These are phyloP conservation scores for Stramenopiles sp. DNA, from an alignment of 352 stramenopile species.

Conservation along the genomic window DNA sequence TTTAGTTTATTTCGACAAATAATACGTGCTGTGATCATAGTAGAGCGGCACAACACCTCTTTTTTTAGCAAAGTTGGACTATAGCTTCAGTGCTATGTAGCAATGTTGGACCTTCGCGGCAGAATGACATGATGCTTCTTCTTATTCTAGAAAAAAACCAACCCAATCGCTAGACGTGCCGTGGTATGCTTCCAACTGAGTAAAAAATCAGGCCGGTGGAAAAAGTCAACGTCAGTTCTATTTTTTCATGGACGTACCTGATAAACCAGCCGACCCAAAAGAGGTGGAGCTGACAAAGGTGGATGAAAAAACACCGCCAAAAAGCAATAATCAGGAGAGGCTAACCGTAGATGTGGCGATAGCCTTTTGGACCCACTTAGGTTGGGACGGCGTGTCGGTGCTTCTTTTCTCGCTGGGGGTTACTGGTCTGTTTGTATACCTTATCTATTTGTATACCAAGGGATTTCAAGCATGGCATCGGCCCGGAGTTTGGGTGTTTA, in stretches of 20 bases:
- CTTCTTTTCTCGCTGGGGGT: slow-evolving; percentile 2
- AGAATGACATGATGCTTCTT: no score
- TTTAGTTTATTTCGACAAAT: no score
- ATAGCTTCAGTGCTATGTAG: no score
- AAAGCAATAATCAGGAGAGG: not conserved
- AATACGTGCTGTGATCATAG: no score
- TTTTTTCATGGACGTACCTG: not conserved
- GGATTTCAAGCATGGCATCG: slow-evolving; percentile 10
- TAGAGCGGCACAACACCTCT: no score
- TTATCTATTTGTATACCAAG: slow-evolving; percentile 13
- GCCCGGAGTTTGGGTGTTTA: not conserved
- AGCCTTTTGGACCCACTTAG: not conserved
- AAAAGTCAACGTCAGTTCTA: not conserved
- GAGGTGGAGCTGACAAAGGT: slow-evolving; percentile 1
- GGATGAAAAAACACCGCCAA: not conserved
- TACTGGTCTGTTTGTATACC: slow-evolving; percentile 3
- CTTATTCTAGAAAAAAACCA: no score
- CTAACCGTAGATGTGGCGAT: not conserved
- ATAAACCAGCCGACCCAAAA: not conserved
- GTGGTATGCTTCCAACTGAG: not conserved
- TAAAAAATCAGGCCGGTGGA: not conserved
- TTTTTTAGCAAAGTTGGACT: no score
- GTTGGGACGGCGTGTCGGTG: slow-evolving; percentile 10
- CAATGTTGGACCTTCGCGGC: no score
- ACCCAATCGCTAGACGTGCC: not conserved